These are phyloP conservation scores for Oenanthe sinensis DNA, from an alignment of 129 eudicot species.

Conservation along the genomic window DNA sequence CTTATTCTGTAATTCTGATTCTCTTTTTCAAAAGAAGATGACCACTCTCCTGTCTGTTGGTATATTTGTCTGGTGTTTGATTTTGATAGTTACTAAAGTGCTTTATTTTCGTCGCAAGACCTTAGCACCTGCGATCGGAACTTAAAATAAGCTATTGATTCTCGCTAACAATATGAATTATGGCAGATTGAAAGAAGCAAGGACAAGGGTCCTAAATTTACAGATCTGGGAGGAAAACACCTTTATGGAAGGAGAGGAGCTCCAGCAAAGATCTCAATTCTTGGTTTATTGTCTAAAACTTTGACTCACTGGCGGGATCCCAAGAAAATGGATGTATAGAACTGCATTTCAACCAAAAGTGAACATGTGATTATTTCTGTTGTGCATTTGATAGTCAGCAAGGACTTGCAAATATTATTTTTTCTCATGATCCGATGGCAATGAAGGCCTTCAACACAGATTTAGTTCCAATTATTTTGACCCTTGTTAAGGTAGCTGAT, in stretches of 20 bases:
- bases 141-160: neutral
- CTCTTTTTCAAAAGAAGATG: neutral
- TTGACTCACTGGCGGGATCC: conserved; percentile 82
- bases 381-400: conserved; percentile 10
- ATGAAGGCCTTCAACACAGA: conserved; percentile 15
- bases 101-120: neutral
- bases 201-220: conserved; percentile 73
- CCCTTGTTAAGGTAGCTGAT: conserved; percentile 20
- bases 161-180: neutral
- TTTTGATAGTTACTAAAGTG: neutral
- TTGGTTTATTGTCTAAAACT: conserved; percentile 60
- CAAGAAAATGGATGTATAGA: conserved; percentile 67
- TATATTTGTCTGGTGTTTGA: no score
- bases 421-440: conserved; percentile 8
- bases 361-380: conserved; percentile 19
- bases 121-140: neutral
- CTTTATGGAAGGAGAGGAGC: conserved; percentile 63
- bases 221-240: conserved; percentile 87
- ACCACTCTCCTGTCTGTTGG: neutral
- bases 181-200: conserved; percentile 77
- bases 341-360: neutral
- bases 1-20: neutral
- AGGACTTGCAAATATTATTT: neutral
- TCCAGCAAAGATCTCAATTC: conserved; percentile 49
- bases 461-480: conserved; percentile 19